Base-by-base conservation (phyloP, 108 stramenopile species). In the Conticribra weissflogii region DNA sequence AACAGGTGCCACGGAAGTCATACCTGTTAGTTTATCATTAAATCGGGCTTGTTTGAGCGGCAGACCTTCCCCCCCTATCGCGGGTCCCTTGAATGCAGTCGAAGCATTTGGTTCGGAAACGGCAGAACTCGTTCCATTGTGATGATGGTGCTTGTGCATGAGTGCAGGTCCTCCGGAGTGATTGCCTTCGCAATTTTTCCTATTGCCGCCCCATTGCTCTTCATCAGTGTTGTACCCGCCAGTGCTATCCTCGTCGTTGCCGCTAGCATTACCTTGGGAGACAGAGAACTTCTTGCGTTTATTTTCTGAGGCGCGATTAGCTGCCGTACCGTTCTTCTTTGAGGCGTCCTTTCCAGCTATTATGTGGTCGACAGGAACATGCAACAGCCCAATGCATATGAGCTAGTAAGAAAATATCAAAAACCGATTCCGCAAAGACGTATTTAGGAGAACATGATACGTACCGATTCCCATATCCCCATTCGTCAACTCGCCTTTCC, bases 171-270 rank as follows among this genome's bases (percentile, higher is more conserved):
- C 52, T 31, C 28, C 55, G 33, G 46, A 58, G 4, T 17, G 49
- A 36, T 48, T 44, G 29, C 29, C n/a, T 24, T 75, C 29, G n/a
- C n/a, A n/a, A 19, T 34, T 68, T 27, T 61, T 41, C 22, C 57
- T 22, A 16, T 62, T 55, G 18, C 36, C 61, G 0, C 71, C 75
- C 66, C 75, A 67, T 63, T 68, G 67, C 30, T 76, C 75, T 36
- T 76, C 75, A 27, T 76, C 75, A n/a, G 75, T 76, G 36, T 76
- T 76, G 61, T 76, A 76, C 7, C 75, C 75, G 46, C 64, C 75
- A 24, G 62, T 63, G 62, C 62, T 63, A 30, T 76, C 75, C 21
- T 68, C 75, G 25, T 75, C 74, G 53, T 61, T 66, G 31, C 31
- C 66, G 32, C 25, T 67, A 23, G 3, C 56, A 25, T 64, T 41